Percentiles rank a stretch among this genome's conserved stretches.
Conservation (phyloP, 768 basidiomycete genomes). For the Leccinum subtestaceum region DNA sequence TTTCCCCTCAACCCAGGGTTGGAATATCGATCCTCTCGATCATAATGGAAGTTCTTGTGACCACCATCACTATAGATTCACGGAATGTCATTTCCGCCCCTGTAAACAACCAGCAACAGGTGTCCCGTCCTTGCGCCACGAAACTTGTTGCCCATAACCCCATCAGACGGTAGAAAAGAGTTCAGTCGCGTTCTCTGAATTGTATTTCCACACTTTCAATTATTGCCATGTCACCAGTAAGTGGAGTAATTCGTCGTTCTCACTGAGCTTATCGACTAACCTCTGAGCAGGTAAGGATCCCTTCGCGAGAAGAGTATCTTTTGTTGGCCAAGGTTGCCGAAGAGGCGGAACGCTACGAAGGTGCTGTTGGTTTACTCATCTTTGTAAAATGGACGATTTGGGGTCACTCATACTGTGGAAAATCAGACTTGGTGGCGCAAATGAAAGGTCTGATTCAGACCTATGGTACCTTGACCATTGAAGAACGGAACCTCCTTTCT, state of each 20-base stretch:
- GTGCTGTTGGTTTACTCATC: slow-evolving; percentile 36
- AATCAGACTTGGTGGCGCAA: slow-evolving; percentile 68
- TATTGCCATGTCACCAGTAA: slow-evolving; percentile 30
- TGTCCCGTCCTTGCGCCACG: slow-evolving; percentile 11
- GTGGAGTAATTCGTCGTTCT: slow-evolving; percentile 6
- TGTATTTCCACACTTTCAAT: slow-evolving; percentile 11
- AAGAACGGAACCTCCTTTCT: slow-evolving; percentile 86
- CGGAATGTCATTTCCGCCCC: slow-evolving; percentile 12
- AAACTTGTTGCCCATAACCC: slow-evolving; percentile 33
- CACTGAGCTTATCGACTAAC: slow-evolving; percentile 4
- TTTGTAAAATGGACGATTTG: not conserved
- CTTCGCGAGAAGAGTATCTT: slow-evolving; percentile 41
- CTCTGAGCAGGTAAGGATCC: slow-evolving; percentile 27
- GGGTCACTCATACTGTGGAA: slow-evolving; percentile 20
- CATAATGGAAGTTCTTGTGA: slow-evolving; percentile 4
- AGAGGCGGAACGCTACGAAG: slow-evolving; percentile 87
- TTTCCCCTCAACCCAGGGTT: slow-evolving; percentile 33
- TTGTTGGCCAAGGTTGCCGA: slow-evolving; percentile 80
- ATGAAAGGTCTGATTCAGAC: slow-evolving; percentile 72
- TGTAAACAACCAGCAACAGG: slow-evolving; percentile 14
- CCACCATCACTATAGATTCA: slow-evolving; percentile 5
- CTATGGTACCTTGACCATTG: slow-evolving; percentile 69
- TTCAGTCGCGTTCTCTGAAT: not conserved
- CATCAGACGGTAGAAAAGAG: slow-evolving; percentile 28
- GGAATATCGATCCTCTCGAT: slow-evolving; percentile 4